phyloP scores from a whole-genome alignment of 495 filamentous ascomycete species.

The Aspergillus hancockii region DNA sequence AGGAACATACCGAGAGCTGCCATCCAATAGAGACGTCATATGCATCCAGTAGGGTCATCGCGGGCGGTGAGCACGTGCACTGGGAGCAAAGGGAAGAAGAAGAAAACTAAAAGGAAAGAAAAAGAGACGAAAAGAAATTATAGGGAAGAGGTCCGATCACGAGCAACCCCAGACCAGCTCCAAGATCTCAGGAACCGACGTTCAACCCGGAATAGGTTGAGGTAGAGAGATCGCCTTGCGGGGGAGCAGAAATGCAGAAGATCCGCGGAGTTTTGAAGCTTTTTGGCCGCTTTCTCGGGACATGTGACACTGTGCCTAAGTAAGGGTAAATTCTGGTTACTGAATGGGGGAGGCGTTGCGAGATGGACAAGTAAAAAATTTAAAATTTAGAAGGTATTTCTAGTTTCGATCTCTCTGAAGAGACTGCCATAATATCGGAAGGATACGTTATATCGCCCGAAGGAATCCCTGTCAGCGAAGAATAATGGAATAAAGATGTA shows the following conservation, averaged over 20 bases:
- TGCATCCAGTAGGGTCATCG: constrained; percentile 33
- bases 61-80: constrained; percentile 19
- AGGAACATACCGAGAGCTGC: constrained; percentile 59
- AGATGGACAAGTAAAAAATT: not conserved
- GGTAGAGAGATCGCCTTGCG: constrained; percentile 14
- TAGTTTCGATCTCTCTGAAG: no score
- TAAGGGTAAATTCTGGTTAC: not conserved
- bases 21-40: constrained; percentile 57
- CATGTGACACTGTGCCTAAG: constrained; percentile 22
- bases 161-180: constrained; percentile 4
- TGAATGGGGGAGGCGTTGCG: not conserved
- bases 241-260: constrained; percentile 6
- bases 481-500: not conserved
- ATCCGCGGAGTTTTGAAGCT: constrained; percentile 24
- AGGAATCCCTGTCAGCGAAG: no score
- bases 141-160: not conserved
- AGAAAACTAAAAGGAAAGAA: constrained; percentile 11
- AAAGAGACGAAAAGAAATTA: constrained; percentile 13
- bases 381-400: no score
- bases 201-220: constrained; percentile 6
- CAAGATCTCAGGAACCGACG: constrained; percentile 12
- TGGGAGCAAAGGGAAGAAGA: constrained; percentile 9
- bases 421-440: no score
- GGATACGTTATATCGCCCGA: no score
- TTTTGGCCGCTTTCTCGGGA: constrained; percentile 22